Evolutionary conservation across 257 asterid genomes (phyloP).

Genomic region (Prunella vulgaris): DNA sequence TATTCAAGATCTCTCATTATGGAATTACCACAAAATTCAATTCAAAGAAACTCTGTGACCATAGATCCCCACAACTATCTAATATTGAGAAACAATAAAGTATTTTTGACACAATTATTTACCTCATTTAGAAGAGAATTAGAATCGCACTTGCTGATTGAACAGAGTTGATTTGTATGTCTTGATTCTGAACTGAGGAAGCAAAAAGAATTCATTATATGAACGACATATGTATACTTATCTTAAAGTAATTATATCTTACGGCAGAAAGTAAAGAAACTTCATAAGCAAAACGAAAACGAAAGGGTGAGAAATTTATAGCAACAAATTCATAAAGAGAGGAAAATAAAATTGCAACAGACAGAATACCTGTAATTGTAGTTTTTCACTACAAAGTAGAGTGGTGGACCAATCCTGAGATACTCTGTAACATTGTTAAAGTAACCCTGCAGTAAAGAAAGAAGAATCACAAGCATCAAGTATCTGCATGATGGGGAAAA

Average conservation of each 20-base stretch:
- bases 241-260: neutral
- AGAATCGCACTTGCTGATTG: slow-evolving; percentile 93
- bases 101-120: slow-evolving; percentile 16
- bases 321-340: neutral
- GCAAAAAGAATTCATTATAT: slow-evolving; percentile 17
- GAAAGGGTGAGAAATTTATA: neutral
- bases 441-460: slow-evolving; percentile 69
- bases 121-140: slow-evolving; percentile 95
- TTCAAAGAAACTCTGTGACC: neutral
- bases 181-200: slow-evolving; percentile 75
- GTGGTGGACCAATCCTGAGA: slow-evolving; percentile 95
- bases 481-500: slow-evolving; percentile 5
- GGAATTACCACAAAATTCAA: neutral
- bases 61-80: neutral
- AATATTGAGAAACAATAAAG: neutral
- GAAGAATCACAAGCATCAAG: slow-evolving; percentile 15
- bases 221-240: neutral
- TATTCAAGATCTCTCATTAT: slow-evolving; percentile 1
- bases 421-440: slow-evolving; percentile 66
- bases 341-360: neutral
- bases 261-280: neutral
- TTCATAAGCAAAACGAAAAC: neutral
- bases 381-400: slow-evolving; percentile 86
- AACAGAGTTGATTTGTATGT: slow-evolving; percentile 89
- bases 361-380: slow-evolving; percentile 72